These are phyloP conservation scores for Trichoderma atroviride DNA, from an alignment of 2,329 filamentous ascomycete genomes.

Conservation along the genomic window DNA sequence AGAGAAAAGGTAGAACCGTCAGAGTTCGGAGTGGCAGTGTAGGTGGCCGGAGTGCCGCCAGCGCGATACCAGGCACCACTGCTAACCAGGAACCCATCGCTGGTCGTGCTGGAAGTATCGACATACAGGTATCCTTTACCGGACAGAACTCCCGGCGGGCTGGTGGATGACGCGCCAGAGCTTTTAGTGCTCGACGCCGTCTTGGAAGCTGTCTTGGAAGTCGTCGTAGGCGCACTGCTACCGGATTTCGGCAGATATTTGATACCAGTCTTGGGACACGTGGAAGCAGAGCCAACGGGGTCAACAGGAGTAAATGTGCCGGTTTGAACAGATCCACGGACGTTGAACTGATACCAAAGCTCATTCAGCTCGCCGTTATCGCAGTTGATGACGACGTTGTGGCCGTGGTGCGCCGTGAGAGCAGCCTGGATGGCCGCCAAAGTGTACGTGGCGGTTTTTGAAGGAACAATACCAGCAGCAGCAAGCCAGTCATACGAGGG, in stretches of 20 bases:
- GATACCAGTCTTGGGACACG: conserved; percentile 64
- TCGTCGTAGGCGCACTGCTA: not conserved
- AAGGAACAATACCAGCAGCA: conserved; percentile 61
- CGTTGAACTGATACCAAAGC: conserved; percentile 66
- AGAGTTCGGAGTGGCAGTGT: conserved; percentile 1
- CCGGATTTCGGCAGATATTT: conserved; percentile 53
- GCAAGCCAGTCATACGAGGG: conserved; percentile 66
- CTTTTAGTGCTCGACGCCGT: not conserved
- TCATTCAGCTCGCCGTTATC: conserved; percentile 50
- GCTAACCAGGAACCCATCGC: not conserved
- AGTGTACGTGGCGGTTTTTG: conserved; percentile 58
- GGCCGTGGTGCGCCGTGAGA: conserved; percentile 55
- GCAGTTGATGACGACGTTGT: conserved; percentile 61
- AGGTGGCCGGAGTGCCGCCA: conserved; percentile 11
- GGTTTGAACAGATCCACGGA: conserved; percentile 57
- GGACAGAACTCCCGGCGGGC: not conserved
- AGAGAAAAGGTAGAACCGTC: not conserved
- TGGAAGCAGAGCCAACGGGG: conserved; percentile 59
- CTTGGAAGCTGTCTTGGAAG: not conserved
- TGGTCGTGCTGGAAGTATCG: not conserved
- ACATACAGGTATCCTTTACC: conserved; percentile 3
- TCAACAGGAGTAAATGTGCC: conserved; percentile 61
- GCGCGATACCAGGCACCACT: conserved; percentile 9
- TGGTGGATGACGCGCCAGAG: not conserved
- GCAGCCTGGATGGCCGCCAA: conserved; percentile 60